These are phyloP conservation scores for Solanum chiquidenum DNA, from an alignment of 257 asterid species.

Conservation along the genomic window DNA sequence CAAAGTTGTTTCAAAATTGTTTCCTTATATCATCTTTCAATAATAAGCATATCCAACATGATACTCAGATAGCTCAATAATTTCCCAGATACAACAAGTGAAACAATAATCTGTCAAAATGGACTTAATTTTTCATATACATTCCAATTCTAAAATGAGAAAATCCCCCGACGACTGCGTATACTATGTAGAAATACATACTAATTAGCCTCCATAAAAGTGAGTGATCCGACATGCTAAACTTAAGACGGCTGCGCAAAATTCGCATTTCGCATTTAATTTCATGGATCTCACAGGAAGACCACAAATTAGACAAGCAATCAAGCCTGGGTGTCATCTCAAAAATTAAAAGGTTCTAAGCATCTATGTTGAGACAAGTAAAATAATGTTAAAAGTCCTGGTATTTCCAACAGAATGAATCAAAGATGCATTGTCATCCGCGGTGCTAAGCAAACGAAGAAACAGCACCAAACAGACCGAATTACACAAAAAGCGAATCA, in stretches of 20 bases:
- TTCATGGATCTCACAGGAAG: neutral
- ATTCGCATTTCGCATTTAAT: neutral
- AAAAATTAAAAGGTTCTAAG: neutral
- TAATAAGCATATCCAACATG: neutral
- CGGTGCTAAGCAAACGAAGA: neutral
- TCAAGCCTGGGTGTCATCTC: neutral
- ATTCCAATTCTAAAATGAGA: neutral
- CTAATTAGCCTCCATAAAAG: neutral
- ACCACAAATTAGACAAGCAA: neutral
- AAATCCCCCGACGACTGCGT: neutral
- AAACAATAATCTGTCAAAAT: neutral
- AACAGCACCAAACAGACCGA: neutral
- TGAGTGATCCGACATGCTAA: neutral
- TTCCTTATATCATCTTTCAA: neutral
- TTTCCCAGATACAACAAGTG: neutral
- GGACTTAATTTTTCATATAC: neutral
- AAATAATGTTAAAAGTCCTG: neutral
- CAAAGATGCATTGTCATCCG: neutral
- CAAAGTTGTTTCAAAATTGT: neutral
- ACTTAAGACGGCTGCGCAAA: neutral
- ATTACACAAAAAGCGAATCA: neutral
- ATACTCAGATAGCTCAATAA: neutral
- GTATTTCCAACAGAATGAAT: neutral
- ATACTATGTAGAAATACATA: neutral
- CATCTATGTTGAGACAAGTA: neutral